These are phyloP conservation scores for Globisporangium ultimum DNA, from an alignment of 352 stramenopile species.

Conservation along the genomic window DNA sequence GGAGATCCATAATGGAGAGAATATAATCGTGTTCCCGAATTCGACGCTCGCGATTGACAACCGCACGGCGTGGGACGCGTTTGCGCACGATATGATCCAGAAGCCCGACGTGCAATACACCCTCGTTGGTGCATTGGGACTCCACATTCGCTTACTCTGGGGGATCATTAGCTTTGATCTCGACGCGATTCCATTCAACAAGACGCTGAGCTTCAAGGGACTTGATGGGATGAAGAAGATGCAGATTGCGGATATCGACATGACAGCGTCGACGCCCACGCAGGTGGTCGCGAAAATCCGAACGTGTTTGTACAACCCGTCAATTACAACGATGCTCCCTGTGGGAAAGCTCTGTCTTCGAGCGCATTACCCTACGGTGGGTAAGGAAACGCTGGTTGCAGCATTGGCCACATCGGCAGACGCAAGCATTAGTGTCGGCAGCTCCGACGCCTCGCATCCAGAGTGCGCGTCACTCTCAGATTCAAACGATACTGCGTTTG, in stretches of 20 bases:
- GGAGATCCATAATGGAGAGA: constrained; percentile 45
- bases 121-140: constrained; percentile 40
- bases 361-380: constrained; percentile 45
- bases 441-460: constrained; percentile 48
- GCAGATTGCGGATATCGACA: constrained; percentile 56
- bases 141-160: constrained; percentile 50
- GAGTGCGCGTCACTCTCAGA: constrained; percentile 36
- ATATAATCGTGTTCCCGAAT: constrained; percentile 40
- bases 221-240: constrained; percentile 65
- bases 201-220: constrained; percentile 52
- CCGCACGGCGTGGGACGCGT: constrained; percentile 53
- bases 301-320: constrained; percentile 82
- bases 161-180: constrained; percentile 50
- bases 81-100: constrained; percentile 69
- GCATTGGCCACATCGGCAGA: constrained; percentile 38
- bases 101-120: constrained; percentile 35
- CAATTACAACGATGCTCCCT: constrained; percentile 57
- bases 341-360: constrained; percentile 67
- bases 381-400: constrained; percentile 41
- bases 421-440: constrained; percentile 38
- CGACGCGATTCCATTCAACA: constrained; percentile 40
- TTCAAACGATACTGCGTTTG: constrained; percentile 26
- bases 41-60: constrained; percentile 55
- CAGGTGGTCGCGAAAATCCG: constrained; percentile 67
- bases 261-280: constrained; percentile 56